Conservation (phyloP, 805 yeast species). For the Ogataea pini region DNA sequence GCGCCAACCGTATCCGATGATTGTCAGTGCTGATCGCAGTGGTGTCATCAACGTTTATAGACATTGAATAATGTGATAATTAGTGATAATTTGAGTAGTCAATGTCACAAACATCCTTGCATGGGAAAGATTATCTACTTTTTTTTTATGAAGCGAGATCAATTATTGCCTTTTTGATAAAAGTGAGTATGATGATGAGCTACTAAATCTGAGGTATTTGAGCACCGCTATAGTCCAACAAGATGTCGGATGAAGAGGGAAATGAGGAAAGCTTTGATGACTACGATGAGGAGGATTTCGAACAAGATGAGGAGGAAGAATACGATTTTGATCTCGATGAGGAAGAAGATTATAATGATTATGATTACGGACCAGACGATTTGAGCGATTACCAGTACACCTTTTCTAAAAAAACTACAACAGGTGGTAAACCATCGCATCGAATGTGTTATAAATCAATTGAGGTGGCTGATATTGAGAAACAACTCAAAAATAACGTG, state of each 20-base stretch:
- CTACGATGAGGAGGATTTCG: slow-evolving; percentile 21
- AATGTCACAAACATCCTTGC: neutral
- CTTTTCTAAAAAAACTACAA: slow-evolving; percentile 22
- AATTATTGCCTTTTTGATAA: too few relatives aligned
- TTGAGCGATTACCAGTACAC: slow-evolving; percentile 19
- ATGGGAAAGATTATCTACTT: neutral
- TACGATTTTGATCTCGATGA: slow-evolving; percentile 15
- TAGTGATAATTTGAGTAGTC: too few relatives aligned
- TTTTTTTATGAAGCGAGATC: too few relatives aligned
- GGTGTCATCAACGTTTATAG: slow-evolving; percentile 65
- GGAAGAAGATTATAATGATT: slow-evolving; percentile 27
- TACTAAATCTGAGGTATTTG: too few relatives aligned
- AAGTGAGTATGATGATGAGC: too few relatives aligned
- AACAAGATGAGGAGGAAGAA: slow-evolving; percentile 27
- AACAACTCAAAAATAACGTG: slow-evolving; percentile 31
- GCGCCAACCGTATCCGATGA: slow-evolving; percentile 54
- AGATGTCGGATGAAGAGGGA: slow-evolving; percentile 16
- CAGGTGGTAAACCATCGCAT: slow-evolving; percentile 26
- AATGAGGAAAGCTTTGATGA: slow-evolving; percentile 10
- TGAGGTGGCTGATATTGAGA: slow-evolving; percentile 35
- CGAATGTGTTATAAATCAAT: slow-evolving; percentile 31
- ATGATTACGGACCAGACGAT: slow-evolving; percentile 18
- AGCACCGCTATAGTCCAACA: too few relatives aligned
- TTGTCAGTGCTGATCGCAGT: slow-evolving; percentile 64
- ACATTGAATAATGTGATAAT: slow-evolving; percentile 24